Evolutionary conservation across 106 monocot genomes (phyloP), one percentile per base, ranked within the genome.

Genomic region (Dendrobium chrysotoxum): DNA sequence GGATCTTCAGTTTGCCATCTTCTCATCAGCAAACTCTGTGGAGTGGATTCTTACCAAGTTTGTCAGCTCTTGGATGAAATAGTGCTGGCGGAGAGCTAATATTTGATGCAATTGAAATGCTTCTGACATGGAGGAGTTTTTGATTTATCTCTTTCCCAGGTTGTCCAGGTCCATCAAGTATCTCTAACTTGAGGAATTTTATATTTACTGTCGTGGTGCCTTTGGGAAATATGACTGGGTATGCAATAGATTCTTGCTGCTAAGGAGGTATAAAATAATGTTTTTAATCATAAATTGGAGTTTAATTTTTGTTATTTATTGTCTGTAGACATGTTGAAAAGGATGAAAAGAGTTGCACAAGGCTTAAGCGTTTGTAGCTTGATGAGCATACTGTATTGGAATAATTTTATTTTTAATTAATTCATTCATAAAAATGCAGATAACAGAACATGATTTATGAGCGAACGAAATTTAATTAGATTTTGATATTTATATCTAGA

Each of bases 21-120:
- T 28, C 86, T 93, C n/a, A 77, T 88, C 44, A 76, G 80, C 25
- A 77, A 80, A 65, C 86, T 93, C 4, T 90, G 86, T 42, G 31
- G 80, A 38, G 41, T 45, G 15, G 76, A 46, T 74, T 74, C 74
- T 42, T 21, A 7, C 41, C 74, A 5, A 13, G n/a, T 6, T 74
- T 4, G 70, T 35, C 16, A 41, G 15, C 11, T 74, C 13, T 20
- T 74, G 74, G 11, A 74, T 40, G 74, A 74, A 74, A 42, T 74
- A 16, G 38, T 74, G 39, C 17, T 71, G 38, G 12, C 38, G 31
- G 35, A 71, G 38, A 35, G 35, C 16, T 71, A 38, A 31, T 50
- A 44, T 28, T 68, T 66, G 15, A 55, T 55, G 65, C 65, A 65
- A 30, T 28, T 68, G 13, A 68, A 68, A 68, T 31, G 28, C 12